These are phyloP conservation scores for Gastrolobium bilobum DNA, from an alignment of 306 rosid genomes.

Conservation along the genomic window DNA sequence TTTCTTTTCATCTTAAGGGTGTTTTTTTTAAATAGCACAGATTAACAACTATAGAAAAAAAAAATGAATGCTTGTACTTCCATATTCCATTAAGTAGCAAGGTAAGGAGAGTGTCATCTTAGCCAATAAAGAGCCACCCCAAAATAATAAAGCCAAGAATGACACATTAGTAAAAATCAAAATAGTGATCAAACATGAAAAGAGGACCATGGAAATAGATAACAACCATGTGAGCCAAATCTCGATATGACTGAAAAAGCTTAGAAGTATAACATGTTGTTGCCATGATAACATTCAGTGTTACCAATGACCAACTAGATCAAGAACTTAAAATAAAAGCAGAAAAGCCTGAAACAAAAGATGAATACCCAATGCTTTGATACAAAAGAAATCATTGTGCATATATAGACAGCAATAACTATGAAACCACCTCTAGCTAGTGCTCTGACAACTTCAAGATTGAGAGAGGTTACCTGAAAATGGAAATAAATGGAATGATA, in stretches of 20 bases:
- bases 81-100: background rate
- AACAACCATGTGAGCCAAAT: slow-evolving; percentile 30
- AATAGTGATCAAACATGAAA: slow-evolving; percentile 15
- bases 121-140: slow-evolving; percentile 1
- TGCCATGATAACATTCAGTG: background rate
- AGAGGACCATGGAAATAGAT: slow-evolving; percentile 14
- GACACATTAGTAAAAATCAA: slow-evolving; percentile 19
- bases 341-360: slow-evolving; percentile 46
- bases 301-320: slow-evolving; percentile 22
- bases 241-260: slow-evolving; percentile 1
- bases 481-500: slow-evolving; percentile 42
- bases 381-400: background rate
- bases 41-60: background rate
- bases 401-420: slow-evolving; percentile 31
- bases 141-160: slow-evolving; percentile 34
- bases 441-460: slow-evolving; percentile 93
- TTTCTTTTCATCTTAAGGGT: slow-evolving; percentile 1
- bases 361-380: slow-evolving; percentile 11
- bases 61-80: background rate
- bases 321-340: background rate
- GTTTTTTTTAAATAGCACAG: background rate
- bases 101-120: background rate
- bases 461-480: slow-evolving; percentile 90
- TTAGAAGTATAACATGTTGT: slow-evolving; percentile 4
- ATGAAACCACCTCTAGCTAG: slow-evolving; percentile 79